phyloP scores from a whole-genome alignment of 179 eudicot genomes.

The Heliamphora pulchella region DNA sequence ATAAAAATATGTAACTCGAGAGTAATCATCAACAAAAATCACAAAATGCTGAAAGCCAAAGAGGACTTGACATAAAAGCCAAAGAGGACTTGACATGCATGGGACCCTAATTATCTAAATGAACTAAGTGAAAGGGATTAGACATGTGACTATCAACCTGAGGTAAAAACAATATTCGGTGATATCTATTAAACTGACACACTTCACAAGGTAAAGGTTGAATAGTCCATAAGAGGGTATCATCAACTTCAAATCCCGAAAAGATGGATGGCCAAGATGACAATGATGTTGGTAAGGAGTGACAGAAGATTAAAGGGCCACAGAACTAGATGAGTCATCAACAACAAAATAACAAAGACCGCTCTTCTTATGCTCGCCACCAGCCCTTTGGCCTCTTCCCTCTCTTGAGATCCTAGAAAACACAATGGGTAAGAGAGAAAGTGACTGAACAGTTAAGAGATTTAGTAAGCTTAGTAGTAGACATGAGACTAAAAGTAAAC shows the following conservation, averaged over 20 bases:
- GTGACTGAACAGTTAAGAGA: background rate
- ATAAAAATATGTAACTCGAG: background rate
- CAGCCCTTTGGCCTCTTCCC: background rate
- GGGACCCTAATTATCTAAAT: background rate
- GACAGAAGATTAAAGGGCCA: background rate
- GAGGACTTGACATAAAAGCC: no score
- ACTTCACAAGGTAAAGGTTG: background rate
- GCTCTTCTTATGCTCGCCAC: background rate
- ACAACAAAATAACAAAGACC: background rate
- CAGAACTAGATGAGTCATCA: background rate
- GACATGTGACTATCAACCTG: background rate
- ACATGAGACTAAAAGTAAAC: background rate
- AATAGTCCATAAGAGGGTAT: background rate
- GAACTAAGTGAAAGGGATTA: background rate
- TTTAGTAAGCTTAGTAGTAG: background rate
- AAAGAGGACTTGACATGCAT: background rate
- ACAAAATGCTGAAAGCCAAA: background rate
- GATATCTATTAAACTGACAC: background rate
- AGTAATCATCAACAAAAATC: background rate
- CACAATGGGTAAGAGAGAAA: background rate
- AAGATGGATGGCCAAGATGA: background rate
- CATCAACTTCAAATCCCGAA: background rate
- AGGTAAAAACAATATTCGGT: background rate
- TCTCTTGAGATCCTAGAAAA: background rate
- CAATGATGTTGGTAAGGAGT: background rate